Percentiles rank a stretch among this genome's conserved stretches.
phyloP scores from a whole-genome alignment of 768 basidiomycete genomes.

The Tephrocybe sp. region DNA sequence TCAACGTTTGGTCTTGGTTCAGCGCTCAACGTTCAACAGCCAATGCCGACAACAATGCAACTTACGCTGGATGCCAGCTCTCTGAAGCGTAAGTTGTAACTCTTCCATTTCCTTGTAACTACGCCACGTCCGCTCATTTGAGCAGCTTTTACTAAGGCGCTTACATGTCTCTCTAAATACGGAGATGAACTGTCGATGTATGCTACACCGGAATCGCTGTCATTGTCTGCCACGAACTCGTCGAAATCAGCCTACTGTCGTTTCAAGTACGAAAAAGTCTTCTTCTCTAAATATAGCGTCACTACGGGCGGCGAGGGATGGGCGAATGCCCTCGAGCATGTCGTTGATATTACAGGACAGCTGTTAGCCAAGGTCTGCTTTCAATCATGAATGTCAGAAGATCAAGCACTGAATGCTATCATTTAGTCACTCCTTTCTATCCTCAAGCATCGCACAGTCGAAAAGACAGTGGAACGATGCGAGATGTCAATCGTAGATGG shows the following conservation, averaged over 20 bases:
- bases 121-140: constrained; percentile 16
- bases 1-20: too few species aligned
- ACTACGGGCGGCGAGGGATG: constrained; percentile 19
- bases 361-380: constrained; percentile 61
- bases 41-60: constrained; percentile 63
- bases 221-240: constrained; percentile 75
- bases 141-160: constrained; percentile 71
- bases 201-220: constrained; percentile 58
- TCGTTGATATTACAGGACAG: constrained; percentile 56
- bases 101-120: constrained; percentile 6
- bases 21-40: too few species aligned
- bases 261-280: constrained; percentile 65
- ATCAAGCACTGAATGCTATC: neutral
- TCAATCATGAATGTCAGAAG: neutral
- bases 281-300: constrained; percentile 70
- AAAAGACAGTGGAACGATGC: constrained; percentile 76
- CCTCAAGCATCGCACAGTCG: constrained; percentile 69
- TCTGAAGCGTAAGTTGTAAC: constrained; percentile 51
- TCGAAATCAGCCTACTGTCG: constrained; percentile 82
- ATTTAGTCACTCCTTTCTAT: constrained; percentile 68
- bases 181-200: constrained; percentile 78
- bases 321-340: constrained; percentile 36
- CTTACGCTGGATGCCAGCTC: constrained; percentile 62
- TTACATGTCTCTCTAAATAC: constrained; percentile 78
- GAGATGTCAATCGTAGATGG: constrained; percentile 70